These are phyloP conservation scores for Dalechampia spathulata DNA, from an alignment of 441 rosid species.

Conservation along the genomic window DNA sequence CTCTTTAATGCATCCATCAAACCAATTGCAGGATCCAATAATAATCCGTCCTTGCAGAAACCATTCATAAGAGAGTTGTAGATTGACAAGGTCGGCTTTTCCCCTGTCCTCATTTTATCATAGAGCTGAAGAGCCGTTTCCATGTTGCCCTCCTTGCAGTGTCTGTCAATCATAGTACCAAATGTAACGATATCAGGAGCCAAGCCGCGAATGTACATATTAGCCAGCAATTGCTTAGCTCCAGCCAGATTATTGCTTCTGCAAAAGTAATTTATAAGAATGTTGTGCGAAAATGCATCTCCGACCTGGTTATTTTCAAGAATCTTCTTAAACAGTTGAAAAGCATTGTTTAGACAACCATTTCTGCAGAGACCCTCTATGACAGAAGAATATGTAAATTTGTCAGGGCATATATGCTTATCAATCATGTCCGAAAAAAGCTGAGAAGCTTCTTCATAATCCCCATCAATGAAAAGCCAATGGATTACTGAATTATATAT, in stretches of 20 bases:
- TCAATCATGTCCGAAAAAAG: constrained; percentile 43
- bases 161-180: constrained; percentile 62
- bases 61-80: constrained; percentile 67
- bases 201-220: constrained; percentile 51
- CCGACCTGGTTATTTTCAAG: constrained; percentile 26
- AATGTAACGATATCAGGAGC: constrained; percentile 56
- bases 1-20: constrained; percentile 46
- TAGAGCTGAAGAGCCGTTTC: constrained; percentile 61
- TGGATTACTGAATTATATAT: constrained; percentile 62
- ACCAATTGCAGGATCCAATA: constrained; percentile 53
- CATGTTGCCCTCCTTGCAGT: constrained; percentile 58
- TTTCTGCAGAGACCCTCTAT: constrained; percentile 41
- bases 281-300: constrained; percentile 44
- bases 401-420: constrained; percentile 31
- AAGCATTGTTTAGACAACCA: constrained; percentile 38
- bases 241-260: constrained; percentile 29
- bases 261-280: constrained; percentile 41
- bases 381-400: constrained; percentile 47
- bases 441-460: constrained; percentile 45
- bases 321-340: constrained; percentile 33
- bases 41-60: constrained; percentile 55
- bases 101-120: constrained; percentile 48
- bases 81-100: constrained; percentile 58
- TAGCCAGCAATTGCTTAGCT: constrained; percentile 42
- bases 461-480: constrained; percentile 58